Evolutionary conservation across 2,329 filamentous ascomycete species (phyloP), one percentile per base, ranked within the genome.

Genomic region (Neoscytalidium dimidiatum): DNA sequence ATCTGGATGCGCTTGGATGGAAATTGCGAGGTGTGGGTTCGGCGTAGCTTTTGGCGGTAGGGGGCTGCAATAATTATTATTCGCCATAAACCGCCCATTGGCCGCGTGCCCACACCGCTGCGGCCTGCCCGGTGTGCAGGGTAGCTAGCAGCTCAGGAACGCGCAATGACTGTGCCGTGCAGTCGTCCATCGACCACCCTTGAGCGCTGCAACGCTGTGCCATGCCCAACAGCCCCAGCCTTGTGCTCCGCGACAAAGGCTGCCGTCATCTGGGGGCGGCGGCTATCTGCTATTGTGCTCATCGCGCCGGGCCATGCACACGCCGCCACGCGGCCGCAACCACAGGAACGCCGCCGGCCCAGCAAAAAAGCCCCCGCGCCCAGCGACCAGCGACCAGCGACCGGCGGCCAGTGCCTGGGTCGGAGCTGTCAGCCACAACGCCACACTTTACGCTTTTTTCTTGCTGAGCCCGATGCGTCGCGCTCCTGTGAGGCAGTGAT

Each of bases 21-120:
- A 58, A 58, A 58, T 58, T 58, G 53, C 53, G 29, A 58, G 53
- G 11, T 62, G 60, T 62, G 60, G 60, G 44, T 51, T 62, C 44
- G 60, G 46, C 44, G 35, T 58, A 35, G 44, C 9, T 38, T n/a
- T 14, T 23, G 44, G 58, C 58, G 57, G 29, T 51, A 26, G 58
- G 46, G 58, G 60, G 26, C 60, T 28, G 44, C 60, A 28, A 49
- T 41, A 58, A 58, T 43, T 58, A 44, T 58, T 43, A 44, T 58
- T 58, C 35, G 53, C 53, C 53, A 58, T 58, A 19, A 58, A n/a
- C 6, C 53, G 35, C 35, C 53, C 53, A 58, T 58, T 58, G 53
- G 53, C 53, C 53, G 53, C 53, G 38, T 29, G 26, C 53, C 53
- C 28, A 19, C 53, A 58, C 53, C 53, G 53, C 53, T 58, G 53